Conservation (phyloP, 2,329 filamentous ascomycete species). For the Lecanicillium sp. region DNA sequence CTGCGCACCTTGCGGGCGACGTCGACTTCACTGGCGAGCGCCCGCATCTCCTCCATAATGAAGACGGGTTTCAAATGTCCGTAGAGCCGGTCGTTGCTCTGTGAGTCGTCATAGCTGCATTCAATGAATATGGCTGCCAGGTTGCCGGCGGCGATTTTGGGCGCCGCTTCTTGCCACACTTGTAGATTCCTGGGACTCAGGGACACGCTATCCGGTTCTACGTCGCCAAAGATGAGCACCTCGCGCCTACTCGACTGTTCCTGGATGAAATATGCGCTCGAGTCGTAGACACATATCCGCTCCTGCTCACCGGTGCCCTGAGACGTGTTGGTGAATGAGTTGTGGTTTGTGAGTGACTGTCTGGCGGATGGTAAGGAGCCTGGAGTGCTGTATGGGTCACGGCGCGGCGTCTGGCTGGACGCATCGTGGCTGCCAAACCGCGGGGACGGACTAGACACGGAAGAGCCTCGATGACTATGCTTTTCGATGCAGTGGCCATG, state of each 20-base stretch:
- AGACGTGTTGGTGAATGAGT: constrained; percentile 16
- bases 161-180: constrained; percentile 84
- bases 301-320: constrained; percentile 31
- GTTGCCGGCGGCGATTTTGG: constrained; percentile 66
- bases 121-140: constrained; percentile 87
- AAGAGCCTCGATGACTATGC: constrained; percentile 54
- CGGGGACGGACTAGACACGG: constrained; percentile 39
- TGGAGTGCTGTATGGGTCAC: constrained; percentile 16
- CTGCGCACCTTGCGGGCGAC: constrained; percentile 32
- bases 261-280: constrained; percentile 88
- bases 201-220: constrained; percentile 85
- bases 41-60: constrained; percentile 68
- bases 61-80: constrained; percentile 83
- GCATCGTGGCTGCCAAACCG: constrained; percentile 43
- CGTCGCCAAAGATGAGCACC: constrained; percentile 89
- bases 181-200: constrained; percentile 70
- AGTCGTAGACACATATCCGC: constrained; percentile 67
- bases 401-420: constrained; percentile 21
- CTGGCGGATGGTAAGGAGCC: constrained; percentile 9
- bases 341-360: constrained; percentile 24
- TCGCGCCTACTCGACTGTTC: constrained; percentile 64
- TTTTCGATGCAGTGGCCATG: constrained; percentile 83
- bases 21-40: constrained; percentile 64
- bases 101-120: constrained; percentile 82
- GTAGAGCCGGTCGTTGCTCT: constrained; percentile 70